Percentiles rank a stretch among this genome's conserved stretches.
Conservation (phyloP, 257 asterid species). For the Petrea volubilis region DNA sequence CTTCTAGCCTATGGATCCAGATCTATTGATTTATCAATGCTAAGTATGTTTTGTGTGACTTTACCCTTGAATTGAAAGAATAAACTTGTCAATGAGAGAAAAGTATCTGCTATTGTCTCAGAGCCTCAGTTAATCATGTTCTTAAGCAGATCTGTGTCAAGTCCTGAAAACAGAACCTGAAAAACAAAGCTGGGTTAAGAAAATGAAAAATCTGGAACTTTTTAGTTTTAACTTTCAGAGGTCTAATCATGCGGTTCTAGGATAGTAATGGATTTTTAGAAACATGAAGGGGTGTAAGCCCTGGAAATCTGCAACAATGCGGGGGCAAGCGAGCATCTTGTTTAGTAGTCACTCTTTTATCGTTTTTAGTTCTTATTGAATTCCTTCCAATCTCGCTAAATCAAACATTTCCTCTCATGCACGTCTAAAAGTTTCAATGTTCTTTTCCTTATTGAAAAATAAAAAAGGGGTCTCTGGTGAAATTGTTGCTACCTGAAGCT, state of each 20-base stretch:
- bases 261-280: neutral
- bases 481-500: neutral
- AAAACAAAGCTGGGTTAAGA: neutral
- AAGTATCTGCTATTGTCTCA: neutral
- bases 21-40: neutral
- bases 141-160: neutral
- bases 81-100: neutral
- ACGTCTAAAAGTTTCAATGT: neutral
- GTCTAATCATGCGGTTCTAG: constrained; percentile 12
- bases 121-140: neutral
- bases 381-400: neutral
- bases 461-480: neutral
- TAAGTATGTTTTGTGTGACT: constrained; percentile 2
- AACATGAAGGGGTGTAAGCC: neutral
- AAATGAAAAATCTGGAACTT: neutral
- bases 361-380: neutral
- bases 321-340: neutral
- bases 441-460: neutral
- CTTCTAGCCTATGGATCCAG: neutral
- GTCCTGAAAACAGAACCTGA: constrained; percentile 10
- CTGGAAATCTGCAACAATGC: neutral
- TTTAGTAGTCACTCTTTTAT: neutral
- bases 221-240: neutral
- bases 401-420: constrained; percentile 7
- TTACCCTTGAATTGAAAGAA: neutral